Base-by-base conservation (phyloP, 305 asterid species). In the Solanum aculeatissimum region DNA sequence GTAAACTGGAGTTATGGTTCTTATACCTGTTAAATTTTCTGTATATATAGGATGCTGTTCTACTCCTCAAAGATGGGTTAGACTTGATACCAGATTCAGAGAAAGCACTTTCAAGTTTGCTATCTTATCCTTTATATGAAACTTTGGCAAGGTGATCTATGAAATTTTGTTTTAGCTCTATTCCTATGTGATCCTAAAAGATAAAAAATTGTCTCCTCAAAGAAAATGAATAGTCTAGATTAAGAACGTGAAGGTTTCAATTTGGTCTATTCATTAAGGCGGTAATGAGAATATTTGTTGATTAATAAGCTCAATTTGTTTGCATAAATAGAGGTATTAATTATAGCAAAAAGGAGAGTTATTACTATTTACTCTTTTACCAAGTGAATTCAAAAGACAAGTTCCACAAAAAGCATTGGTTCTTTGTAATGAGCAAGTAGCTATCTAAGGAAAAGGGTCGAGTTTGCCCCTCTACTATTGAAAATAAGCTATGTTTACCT, bases 81-180 rank as follows among this genome's bases (percentile, higher is more conserved):
- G 98, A 95, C 86, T 86, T 96, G 95, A 84, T 92, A 86, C 86
- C 92, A 66, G 99, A 96, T 90, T 93, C 99, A 16, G 98, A 95
- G 89, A 88, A 87, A 83, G 93, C 87, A 81, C 94, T 96, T 85
- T 86, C 85, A 57, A 87, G 84, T 89, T 88, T 95, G 87, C 90
- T 96, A 57, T 95, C 98, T 35, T 96, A 96, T 91, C 98, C 97
- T 57, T 85, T 96, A 81, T 23, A 92, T 83, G 87, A 91, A 83
- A 91, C 96, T 35, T 91, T 95, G 19, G 57, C 92, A 21, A 93
- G 99, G 99, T 95, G 90, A 93, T 82, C 85, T 55, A 85, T 83
- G 63, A 88, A 47, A 35, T 78, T 40, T 68, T 68, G 54, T 54
- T 32, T n/a, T 29, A 19, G 70, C 55, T 63, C 58, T 82, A 57